Evolutionary conservation across 257 asterid genomes (phyloP).

Genomic region (Lithospermum erythrorhizon): DNA sequence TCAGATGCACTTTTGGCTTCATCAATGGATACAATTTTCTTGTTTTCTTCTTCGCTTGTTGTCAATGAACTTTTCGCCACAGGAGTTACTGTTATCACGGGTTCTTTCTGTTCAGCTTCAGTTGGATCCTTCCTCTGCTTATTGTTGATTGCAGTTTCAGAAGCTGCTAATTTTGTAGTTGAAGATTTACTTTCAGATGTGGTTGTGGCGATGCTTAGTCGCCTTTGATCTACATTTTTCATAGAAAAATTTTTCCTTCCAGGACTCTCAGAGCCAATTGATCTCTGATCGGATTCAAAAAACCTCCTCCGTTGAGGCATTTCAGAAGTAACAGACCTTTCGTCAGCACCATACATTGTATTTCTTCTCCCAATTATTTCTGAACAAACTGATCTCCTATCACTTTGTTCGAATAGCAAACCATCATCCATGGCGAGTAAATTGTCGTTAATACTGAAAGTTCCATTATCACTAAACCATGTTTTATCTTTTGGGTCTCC

Average conservation of each 20-base stretch:
- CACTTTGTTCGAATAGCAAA: slow-evolving; percentile 45
- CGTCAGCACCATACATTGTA: slow-evolving; percentile 24
- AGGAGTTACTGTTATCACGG: background rate
- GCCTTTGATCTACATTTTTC: slow-evolving; percentile 13
- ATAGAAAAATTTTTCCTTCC: slow-evolving; percentile 14
- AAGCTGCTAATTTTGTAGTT: background rate
- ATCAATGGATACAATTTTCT: slow-evolving; percentile 10
- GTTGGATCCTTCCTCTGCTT: background rate
- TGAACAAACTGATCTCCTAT: slow-evolving; percentile 53
- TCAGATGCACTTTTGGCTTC: slow-evolving; percentile 12
- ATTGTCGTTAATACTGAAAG: slow-evolving; percentile 38
- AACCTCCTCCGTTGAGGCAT: slow-evolving; percentile 29
- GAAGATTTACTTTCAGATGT: background rate
- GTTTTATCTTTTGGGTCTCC: slow-evolving; percentile 21
- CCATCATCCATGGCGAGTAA: slow-evolving; percentile 66
- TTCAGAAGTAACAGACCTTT: slow-evolving; percentile 55
- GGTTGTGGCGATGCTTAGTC: background rate
- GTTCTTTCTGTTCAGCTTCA: background rate
- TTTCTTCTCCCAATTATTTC: slow-evolving; percentile 47
- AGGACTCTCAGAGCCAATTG: slow-evolving; percentile 44
- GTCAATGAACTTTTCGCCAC: background rate
- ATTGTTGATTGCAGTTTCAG: background rate
- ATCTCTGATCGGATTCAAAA: slow-evolving; percentile 30
- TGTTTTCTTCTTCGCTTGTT: background rate
- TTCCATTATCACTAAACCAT: slow-evolving; percentile 36